These are phyloP conservation scores for Colletotrichum lindemuthianum DNA, from an alignment of 2,329 filamentous ascomycete species.

Conservation along the genomic window DNA sequence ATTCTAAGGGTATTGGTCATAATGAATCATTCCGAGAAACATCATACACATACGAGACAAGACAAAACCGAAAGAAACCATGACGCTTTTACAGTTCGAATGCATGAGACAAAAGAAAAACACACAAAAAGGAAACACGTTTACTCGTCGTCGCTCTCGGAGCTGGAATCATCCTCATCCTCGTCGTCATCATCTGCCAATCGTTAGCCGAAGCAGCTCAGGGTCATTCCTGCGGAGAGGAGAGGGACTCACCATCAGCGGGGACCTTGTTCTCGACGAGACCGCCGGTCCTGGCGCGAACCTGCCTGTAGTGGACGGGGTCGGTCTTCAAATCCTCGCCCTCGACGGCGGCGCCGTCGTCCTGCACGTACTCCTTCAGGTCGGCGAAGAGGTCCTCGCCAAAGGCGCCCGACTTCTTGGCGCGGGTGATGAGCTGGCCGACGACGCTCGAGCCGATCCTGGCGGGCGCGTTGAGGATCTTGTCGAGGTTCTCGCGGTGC, in stretches of 20 bases:
- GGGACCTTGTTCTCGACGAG: constrained; percentile 24
- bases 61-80: constrained; percentile 4
- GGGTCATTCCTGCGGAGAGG: neutral
- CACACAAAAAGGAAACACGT: neutral
- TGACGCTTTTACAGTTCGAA: constrained; percentile 18
- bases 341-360: constrained; percentile 27
- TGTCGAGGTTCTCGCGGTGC: constrained; percentile 30
- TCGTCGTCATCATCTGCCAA: constrained; percentile 25
- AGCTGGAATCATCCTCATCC: constrained; percentile 29
- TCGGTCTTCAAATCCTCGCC: constrained; percentile 31
- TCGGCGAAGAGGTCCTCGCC: constrained; percentile 32
- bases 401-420: constrained; percentile 30
- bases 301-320: constrained; percentile 34
- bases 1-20: constrained; percentile 34
- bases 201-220: neutral
- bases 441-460: constrained; percentile 27
- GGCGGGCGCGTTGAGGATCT: constrained; percentile 32
- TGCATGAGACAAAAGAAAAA: neutral
- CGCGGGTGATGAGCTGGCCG: constrained; percentile 27
- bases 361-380: constrained; percentile 31
- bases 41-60: constrained; percentile 21
- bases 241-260: constrained; percentile 24
- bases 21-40: constrained; percentile 27
- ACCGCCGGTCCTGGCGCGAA: constrained; percentile 11
- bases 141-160: constrained; percentile 33